Evolutionary conservation across 352 stramenopile species (phyloP).

Genomic region (Globisporangium canariense): DNA sequence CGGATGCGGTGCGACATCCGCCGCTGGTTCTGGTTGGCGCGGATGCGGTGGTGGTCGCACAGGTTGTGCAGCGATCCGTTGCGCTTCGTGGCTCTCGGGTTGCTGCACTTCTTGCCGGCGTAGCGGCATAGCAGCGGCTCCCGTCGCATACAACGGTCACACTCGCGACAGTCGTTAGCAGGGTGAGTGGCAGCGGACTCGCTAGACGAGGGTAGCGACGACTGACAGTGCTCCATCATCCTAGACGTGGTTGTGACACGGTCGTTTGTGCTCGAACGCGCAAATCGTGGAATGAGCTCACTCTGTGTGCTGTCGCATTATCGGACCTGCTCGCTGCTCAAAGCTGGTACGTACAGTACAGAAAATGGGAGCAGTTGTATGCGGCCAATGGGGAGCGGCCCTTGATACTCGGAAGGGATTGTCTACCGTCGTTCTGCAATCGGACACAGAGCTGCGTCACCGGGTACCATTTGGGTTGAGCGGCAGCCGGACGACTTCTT

Average conservation of each 20-base stretch:
- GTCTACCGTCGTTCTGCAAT: too few relatives aligned
- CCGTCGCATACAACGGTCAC: not conserved
- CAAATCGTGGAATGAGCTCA: not conserved
- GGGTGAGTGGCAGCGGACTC: not conserved
- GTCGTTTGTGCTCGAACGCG: not conserved
- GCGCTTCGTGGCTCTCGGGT: conserved; percentile 17
- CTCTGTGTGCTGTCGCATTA: too few relatives aligned
- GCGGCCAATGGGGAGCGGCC: too few relatives aligned
- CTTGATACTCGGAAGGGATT: too few relatives aligned
- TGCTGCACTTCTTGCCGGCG: conserved; percentile 18
- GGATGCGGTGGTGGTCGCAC: conserved; percentile 21
- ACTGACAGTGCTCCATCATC: too few relatives aligned
- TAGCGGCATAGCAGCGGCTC: conserved; percentile 6
- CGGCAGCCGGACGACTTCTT: too few relatives aligned
- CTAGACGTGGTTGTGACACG: too few relatives aligned
- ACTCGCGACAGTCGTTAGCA: not conserved
- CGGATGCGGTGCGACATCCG: conserved; percentile 12
- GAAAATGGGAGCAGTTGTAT: too few relatives aligned
- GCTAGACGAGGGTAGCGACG: not conserved
- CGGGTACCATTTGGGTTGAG: too few relatives aligned
- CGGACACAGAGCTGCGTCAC: too few relatives aligned
- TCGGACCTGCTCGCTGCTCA: too few relatives aligned
- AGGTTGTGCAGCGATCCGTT: conserved; percentile 25
- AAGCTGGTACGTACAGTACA: too few relatives aligned
- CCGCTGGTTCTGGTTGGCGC: conserved; percentile 24